These are phyloP conservation scores for Phytophthora vignae DNA, from an alignment of 352 stramenopile genomes.

Conservation along the genomic window DNA sequence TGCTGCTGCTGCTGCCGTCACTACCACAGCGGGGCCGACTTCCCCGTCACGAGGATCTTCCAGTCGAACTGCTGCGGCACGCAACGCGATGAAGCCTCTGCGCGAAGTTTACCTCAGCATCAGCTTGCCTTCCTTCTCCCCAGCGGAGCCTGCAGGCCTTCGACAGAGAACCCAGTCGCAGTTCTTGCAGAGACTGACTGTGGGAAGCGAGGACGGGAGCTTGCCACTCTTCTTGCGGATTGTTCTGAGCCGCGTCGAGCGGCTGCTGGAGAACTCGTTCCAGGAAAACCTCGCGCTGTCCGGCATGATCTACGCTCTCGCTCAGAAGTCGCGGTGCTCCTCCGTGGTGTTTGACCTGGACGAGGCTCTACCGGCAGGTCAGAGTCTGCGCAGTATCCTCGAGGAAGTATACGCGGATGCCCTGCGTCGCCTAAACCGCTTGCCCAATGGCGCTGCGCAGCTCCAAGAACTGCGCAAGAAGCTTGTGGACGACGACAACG, in stretches of 20 bases:
- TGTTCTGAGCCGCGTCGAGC: conserved; percentile 77
- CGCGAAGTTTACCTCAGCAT: conserved; percentile 75
- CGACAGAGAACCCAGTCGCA: conserved; percentile 39
- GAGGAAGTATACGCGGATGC: conserved; percentile 84
- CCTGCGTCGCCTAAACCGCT: conserved; percentile 59
- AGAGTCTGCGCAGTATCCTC: conserved; percentile 78
- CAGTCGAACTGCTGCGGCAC: conserved; percentile 60
- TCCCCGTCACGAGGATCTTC: conserved; percentile 37
- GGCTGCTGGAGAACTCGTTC: conserved; percentile 84
- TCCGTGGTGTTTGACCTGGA: conserved; percentile 63
- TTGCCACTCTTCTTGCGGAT: conserved; percentile 76
- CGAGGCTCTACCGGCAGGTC: conserved; percentile 45
- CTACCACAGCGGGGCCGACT: background rate
- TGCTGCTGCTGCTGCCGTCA: conserved; percentile 3
- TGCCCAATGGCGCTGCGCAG: conserved; percentile 57
- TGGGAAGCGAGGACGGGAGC: conserved; percentile 20
- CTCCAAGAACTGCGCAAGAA: conserved; percentile 67
- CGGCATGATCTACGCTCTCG: conserved; percentile 75
- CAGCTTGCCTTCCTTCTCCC: conserved; percentile 73
- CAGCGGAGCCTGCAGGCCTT: conserved; percentile 45
- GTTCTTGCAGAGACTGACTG: conserved; percentile 21
- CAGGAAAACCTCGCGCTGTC: conserved; percentile 86
- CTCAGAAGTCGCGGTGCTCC: conserved; percentile 65
- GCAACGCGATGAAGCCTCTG: conserved; percentile 74
- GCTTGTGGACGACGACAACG: conserved; percentile 76